Conservation (phyloP, 163 green algal species). For the Dunaliella salina region DNA sequence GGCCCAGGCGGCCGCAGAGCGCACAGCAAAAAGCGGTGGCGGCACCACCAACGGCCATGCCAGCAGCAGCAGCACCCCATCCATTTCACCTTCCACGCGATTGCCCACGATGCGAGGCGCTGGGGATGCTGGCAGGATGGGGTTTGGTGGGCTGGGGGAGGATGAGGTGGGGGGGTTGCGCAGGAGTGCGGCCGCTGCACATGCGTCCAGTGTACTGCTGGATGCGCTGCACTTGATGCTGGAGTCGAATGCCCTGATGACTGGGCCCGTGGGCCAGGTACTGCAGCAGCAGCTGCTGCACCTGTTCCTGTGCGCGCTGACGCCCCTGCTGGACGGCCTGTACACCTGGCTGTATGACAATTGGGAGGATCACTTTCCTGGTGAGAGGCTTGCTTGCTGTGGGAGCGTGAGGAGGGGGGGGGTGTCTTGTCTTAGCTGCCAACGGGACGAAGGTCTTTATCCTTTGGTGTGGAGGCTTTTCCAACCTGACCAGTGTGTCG, state of each 20-base stretch:
- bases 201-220: not conserved
- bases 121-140: not conserved
- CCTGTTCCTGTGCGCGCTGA: conserved; percentile 9
- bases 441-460: no score
- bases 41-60: not conserved
- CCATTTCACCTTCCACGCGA: not conserved
- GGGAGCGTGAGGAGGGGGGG: no score
- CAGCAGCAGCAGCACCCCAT: not conserved
- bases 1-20: conserved; percentile 1
- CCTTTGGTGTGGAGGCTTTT: no score
- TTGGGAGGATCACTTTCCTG: not conserved
- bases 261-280: not conserved
- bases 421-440: no score
- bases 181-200: not conserved
- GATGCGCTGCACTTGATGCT: not conserved
- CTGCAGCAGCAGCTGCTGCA: conserved; percentile 8
- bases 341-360: conserved; percentile 9
- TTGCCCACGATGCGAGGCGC: not conserved
- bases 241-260: not conserved
- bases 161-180: not conserved
- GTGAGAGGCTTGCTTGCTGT: not conserved
- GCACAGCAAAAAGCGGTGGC: not conserved
- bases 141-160: not conserved
- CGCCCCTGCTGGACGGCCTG: conserved; percentile 9
- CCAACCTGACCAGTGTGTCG: no score